Evolutionary conservation across 129 eudicot species (phyloP), one percentile per base, ranked within the genome.

Genomic region (Pulicaria dysenterica): DNA sequence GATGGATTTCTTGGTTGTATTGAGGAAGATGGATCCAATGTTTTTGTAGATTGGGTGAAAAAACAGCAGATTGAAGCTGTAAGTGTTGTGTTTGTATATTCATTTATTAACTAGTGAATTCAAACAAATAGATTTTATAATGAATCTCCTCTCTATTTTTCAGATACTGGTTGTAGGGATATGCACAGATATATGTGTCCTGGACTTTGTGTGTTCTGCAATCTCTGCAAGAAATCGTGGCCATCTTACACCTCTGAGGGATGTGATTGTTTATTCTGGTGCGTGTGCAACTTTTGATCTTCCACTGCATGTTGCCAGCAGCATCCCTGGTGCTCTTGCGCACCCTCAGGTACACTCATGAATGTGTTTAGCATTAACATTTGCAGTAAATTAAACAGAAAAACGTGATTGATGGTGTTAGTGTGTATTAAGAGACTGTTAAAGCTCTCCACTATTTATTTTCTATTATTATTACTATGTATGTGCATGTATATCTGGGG

Each of bases 161-260:
- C 66, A 89, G 96, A 73, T 93, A 54, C 58, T 93, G 86, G 96
- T 93, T 51, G 85, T 85, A 16, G 98, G 96, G 13, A 89, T 87
- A 82, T 90, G 98, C 87, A 93, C 95, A 7, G 96, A 89, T 66
- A 49, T 93, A 56, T 93, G 98, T 75, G 96, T 93, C 43, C 82
- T 93, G 16, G 97, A 91, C 74, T 88, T 91, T 69, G 88, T 74
- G 6, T 86, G 95, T 75, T 93, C 98, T 38, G 58, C 91, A 37
- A 83, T 93, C 31, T 87, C 96, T 79, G 96, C 92, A 69, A 90
- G 96, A 84, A 91, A 91, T 61, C 97, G 87, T 42, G 75, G 90
- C 48, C 16, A 80, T 69, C 79, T 93, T 36, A 53, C 83, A 9
- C 96, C 96, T 49, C 50, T 90, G 39, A 86, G 70, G 77, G 95